Evolutionary conservation across 169 alveolate species (phyloP), one percentile per base, ranked within the genome.

Genomic region (Plasmodium gallinaceum): DNA sequence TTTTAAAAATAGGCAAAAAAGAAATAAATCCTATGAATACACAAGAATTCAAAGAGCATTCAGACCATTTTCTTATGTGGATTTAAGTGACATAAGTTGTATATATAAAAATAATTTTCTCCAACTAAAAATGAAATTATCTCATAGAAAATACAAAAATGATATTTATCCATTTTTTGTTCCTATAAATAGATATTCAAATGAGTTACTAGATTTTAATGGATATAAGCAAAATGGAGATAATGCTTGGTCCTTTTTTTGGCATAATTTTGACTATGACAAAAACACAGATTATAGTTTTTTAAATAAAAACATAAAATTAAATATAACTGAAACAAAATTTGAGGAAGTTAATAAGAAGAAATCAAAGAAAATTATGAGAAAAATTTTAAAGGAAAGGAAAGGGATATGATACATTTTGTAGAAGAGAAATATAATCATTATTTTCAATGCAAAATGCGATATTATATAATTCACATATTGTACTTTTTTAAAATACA

Each of bases 31-130:
- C 9, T 48, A 54, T 20, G 90, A 78, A 78, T 78, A 51, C 20
- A 78, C 90, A 43, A 64, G 90, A 37, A 65, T 78, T 6, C 90
- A 78, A 69, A 78, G 90, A 43, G 90, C 90, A n/a, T 78, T 78
- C 43, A 66, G 90, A n/a, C 90, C 90, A 6, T 78, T 78, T 52
- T 78, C 90, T 22, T 78, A 78, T 24, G 42, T 78, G 0, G 90
- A 78, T 62, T 42, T 78, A 14, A 78, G 90, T 78, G 90, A 78
- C 18, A 78, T 78, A 8, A 65, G 51, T 18, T 78, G 90, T 62
- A 78, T 78, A 26, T 78, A 78, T 52, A 78, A 52, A 78, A 78
- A 78, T 37, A 78, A 78, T 66, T 66, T 65, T 65, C 78, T 78
- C 16, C 90, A 78, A 39, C 37, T 78, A 69, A 78, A 78, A 64